phyloP scores from a whole-genome alignment of 805 yeast species.

The Candida awuae region DNA sequence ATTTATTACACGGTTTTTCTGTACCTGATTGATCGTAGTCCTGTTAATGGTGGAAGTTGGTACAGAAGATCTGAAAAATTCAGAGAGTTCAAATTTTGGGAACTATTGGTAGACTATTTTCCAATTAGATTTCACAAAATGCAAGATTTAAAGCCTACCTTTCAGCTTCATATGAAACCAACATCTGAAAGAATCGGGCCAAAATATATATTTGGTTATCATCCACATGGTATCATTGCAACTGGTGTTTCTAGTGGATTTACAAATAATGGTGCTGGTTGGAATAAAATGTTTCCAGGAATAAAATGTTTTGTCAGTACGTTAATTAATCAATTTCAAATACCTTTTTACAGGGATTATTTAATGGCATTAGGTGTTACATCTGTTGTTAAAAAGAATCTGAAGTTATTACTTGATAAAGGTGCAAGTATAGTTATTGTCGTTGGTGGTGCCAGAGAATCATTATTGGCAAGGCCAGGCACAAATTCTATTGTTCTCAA shows the following conservation, averaged over 20 bases:
- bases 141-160: slow-evolving; percentile 69
- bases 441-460: slow-evolving; percentile 93
- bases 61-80: slow-evolving; percentile 49
- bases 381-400: slow-evolving; percentile 71
- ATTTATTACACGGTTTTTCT: slow-evolving; percentile 57
- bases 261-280: slow-evolving; percentile 28
- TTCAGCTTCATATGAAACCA: slow-evolving; percentile 17
- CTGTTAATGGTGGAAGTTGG: slow-evolving; percentile 64
- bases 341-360: slow-evolving; percentile 86
- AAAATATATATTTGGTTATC: slow-evolving; percentile 82
- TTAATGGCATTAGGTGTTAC: slow-evolving; percentile 73
- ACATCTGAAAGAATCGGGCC: slow-evolving; percentile 45
- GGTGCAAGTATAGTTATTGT: slow-evolving; percentile 81
- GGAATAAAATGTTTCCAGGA: slow-evolving; percentile 62
- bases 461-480: slow-evolving; percentile 57
- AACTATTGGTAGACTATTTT: slow-evolving; percentile 65
- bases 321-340: slow-evolving; percentile 67
- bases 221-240: slow-evolving; percentile 94
- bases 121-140: slow-evolving; percentile 70
- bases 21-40: slow-evolving; percentile 57
- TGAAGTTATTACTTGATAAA: slow-evolving; percentile 51
- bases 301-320: slow-evolving; percentile 73
- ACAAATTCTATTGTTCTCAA: slow-evolving; percentile 63
- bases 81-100: slow-evolving; percentile 58
- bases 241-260: slow-evolving; percentile 50